Evolutionary conservation across 768 basidiomycete genomes (phyloP).

Genomic region (Hypholoma fasciculare): DNA sequence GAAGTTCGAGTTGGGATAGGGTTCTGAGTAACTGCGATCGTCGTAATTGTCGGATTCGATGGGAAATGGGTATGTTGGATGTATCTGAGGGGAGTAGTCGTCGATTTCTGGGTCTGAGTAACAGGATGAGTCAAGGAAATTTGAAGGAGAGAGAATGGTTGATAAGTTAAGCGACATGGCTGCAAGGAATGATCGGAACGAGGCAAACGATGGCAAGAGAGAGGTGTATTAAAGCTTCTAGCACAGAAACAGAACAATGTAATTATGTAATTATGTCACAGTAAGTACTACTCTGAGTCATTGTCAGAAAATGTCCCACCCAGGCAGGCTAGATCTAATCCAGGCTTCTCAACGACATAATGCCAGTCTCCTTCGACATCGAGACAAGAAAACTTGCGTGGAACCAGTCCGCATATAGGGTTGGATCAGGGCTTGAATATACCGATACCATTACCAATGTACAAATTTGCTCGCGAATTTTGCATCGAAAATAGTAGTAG

Average conservation of each 20-base stretch:
- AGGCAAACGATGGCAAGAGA: background rate
- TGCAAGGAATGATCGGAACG: background rate
- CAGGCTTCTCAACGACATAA: background rate
- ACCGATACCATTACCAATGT: background rate
- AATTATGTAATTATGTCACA: background rate
- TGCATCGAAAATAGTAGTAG: background rate
- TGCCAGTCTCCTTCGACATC: background rate
- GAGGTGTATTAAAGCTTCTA: background rate
- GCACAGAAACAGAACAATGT: background rate
- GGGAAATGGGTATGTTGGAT: background rate
- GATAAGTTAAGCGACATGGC: background rate
- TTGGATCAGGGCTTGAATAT: background rate
- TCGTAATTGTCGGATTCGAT: background rate
- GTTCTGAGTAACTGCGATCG: background rate
- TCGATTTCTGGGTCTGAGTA: background rate
- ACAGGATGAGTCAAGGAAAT: background rate
- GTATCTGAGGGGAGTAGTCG: background rate
- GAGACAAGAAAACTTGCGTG: background rate
- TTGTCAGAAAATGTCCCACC: background rate
- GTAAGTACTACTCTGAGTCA: background rate
- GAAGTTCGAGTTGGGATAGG: no score
- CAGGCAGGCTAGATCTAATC: background rate
- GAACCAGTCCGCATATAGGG: background rate
- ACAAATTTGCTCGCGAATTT: background rate
- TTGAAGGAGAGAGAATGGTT: background rate